phyloP scores from a whole-genome alignment of 352 stramenopile genomes.

The Blastocystis sp. region DNA sequence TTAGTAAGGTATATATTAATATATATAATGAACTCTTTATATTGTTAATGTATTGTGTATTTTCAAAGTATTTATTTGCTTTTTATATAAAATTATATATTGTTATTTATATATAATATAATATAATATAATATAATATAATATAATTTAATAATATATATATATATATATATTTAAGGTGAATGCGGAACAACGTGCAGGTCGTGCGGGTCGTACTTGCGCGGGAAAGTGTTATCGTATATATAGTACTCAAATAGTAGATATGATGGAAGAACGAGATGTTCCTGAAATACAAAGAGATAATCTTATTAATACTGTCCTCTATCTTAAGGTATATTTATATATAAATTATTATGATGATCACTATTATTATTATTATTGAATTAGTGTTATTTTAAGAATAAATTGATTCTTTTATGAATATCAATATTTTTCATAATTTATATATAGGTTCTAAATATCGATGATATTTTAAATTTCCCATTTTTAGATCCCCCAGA shows the following conservation, averaged over 20 bases:
- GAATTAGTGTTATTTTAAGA: slow-evolving; percentile 64
- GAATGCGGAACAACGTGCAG: slow-evolving; percentile 62
- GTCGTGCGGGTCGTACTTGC: slow-evolving; percentile 66
- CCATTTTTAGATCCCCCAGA: slow-evolving; percentile 78
- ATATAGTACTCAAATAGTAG: slow-evolving; percentile 49
- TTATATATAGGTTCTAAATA: slow-evolving; percentile 60
- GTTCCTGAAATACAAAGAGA: slow-evolving; percentile 55
- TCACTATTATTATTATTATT: slow-evolving; percentile 64
- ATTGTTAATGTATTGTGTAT: too few relatives aligned
- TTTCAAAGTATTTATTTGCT: slow-evolving; percentile 46
- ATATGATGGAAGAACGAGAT: slow-evolving; percentile 40
- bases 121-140: slow-evolving; percentile 68
- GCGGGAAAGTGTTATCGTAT: slow-evolving; percentile 80
- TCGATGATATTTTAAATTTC: slow-evolving; percentile 73
- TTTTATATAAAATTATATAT: too few relatives aligned
- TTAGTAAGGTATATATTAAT: too few relatives aligned
- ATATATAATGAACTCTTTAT: too few relatives aligned
- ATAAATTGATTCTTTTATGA: slow-evolving; percentile 67
- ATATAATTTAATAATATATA: slow-evolving; percentile 54
- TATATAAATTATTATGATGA: slow-evolving; percentile 81
- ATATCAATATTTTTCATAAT: slow-evolving; percentile 60
- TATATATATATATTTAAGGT: slow-evolving; percentile 51
- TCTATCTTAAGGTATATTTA: slow-evolving; percentile 44
- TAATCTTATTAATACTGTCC: slow-evolving; percentile 52
- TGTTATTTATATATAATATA: slow-evolving; percentile 56